These are phyloP conservation scores for Phytophthora fragariae DNA, from an alignment of 352 stramenopile genomes.

Conservation along the genomic window DNA sequence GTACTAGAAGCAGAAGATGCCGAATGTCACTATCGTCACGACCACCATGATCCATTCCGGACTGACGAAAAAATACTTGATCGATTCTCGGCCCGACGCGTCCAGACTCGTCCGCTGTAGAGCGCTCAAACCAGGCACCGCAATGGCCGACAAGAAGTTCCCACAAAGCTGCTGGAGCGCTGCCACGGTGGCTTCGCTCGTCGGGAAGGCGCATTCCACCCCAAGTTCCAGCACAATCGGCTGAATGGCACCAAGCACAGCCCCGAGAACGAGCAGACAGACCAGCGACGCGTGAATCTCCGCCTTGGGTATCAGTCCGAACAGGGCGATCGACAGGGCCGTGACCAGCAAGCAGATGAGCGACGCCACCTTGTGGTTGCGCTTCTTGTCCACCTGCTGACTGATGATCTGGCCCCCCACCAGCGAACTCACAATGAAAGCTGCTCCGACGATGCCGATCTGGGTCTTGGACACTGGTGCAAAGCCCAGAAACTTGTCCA, in stretches of 20 bases:
- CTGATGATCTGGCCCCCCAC: conserved; percentile 70
- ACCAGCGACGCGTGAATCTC: conserved; percentile 33
- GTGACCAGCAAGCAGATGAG: conserved; percentile 60
- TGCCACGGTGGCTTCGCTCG: conserved; percentile 73
- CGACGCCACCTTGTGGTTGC: conserved; percentile 57
- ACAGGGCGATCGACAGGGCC: conserved; percentile 38
- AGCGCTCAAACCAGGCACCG: conserved; percentile 56
- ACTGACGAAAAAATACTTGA: conserved; percentile 55
- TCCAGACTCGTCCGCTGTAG: conserved; percentile 48
- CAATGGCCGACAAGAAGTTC: conserved; percentile 71
- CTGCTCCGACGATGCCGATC: conserved; percentile 67
- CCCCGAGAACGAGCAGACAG: conserved; percentile 57
- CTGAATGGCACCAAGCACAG: conserved; percentile 67
- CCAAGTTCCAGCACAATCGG: conserved; percentile 74
- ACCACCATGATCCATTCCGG: conserved; percentile 64
- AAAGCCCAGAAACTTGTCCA: conserved; percentile 65
- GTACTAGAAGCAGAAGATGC: conserved; percentile 67
- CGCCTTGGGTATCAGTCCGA: conserved; percentile 51
- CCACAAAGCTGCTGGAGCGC: conserved; percentile 77
- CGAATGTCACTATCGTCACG: conserved; percentile 43
- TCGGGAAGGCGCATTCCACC: conserved; percentile 75
- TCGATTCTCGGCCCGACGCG: conserved; percentile 28
- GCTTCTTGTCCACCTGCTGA: conserved; percentile 60
- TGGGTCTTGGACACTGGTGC: conserved; percentile 61
- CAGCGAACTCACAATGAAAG: conserved; percentile 75